Evolutionary conservation across 306 rosid species (phyloP).

Genomic region (Fragaria iinumae): DNA sequence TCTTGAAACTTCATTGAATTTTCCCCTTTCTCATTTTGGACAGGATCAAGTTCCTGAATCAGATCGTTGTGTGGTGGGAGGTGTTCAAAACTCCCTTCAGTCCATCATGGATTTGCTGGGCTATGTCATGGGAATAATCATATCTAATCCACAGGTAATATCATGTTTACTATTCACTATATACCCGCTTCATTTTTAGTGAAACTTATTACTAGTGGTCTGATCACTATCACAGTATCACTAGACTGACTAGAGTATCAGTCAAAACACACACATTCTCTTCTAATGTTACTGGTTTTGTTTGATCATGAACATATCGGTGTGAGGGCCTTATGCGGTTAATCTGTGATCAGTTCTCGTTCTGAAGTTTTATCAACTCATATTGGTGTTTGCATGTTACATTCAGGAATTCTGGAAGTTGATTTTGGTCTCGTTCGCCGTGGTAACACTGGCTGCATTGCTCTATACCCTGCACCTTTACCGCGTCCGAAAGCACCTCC

Average conservation of each 20-base stretch:
- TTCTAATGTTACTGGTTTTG: not conserved
- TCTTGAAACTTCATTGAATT: not conserved
- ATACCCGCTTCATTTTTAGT: not conserved
- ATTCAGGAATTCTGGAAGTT: conserved; percentile 81
- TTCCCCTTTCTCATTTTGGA: not conserved
- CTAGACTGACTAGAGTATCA: not conserved
- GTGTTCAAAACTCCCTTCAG: conserved; percentile 83
- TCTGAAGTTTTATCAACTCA: not conserved
- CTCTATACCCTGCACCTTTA: conserved; percentile 60
- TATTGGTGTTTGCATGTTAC: not conserved
- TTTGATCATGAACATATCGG: not conserved
- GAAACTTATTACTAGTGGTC: not conserved
- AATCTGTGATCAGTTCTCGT: not conserved
- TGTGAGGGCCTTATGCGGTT: not conserved
- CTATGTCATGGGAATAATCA: conserved; percentile 73
- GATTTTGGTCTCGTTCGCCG: conserved; percentile 51
- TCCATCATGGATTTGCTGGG: conserved; percentile 74
- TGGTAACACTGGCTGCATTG: conserved; percentile 60
- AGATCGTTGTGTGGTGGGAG: conserved; percentile 82
- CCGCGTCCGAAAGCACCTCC: conserved; percentile 51
- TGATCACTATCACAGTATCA: not conserved
- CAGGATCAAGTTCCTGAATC: conserved; percentile 73
- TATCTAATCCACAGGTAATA: conserved; percentile 75
- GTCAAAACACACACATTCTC: not conserved
- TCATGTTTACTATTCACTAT: not conserved